These are phyloP conservation scores for Vararia minispora DNA, from an alignment of 768 basidiomycete species.

Conservation along the genomic window DNA sequence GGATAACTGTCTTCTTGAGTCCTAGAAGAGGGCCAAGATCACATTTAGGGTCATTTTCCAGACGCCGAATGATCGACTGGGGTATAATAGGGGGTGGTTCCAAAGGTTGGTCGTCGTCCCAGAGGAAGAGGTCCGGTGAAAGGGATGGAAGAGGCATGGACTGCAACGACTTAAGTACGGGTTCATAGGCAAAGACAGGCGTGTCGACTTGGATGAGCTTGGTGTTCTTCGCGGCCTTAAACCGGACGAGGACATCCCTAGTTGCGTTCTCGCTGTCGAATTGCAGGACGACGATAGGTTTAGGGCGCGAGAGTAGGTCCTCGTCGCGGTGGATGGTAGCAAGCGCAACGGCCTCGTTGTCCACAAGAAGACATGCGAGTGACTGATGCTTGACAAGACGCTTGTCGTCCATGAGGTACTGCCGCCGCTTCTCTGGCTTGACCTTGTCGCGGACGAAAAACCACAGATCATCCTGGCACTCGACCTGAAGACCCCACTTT, in stretches of 20 bases:
- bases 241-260: conserved; percentile 26
- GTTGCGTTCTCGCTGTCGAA: conserved; percentile 33
- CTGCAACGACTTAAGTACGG: conserved; percentile 48
- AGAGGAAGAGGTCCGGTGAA: conserved; percentile 39
- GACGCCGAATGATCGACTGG: conserved; percentile 18
- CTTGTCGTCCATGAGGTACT: conserved; percentile 25
- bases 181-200: conserved; percentile 51
- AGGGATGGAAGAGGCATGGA: conserved; percentile 33
- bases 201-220: conserved; percentile 48
- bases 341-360: conserved; percentile 38
- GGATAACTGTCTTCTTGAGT: conserved; percentile 27
- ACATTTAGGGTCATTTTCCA: conserved; percentile 22
- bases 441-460: conserved; percentile 16
- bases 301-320: conserved; percentile 32
- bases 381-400: conserved; percentile 44
- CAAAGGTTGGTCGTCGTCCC: conserved; percentile 26
- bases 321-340: conserved; percentile 45
- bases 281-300: conserved; percentile 42
- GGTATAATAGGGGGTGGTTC: conserved; percentile 7
- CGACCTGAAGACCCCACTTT: conserved; percentile 25
- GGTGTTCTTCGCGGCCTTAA: conserved; percentile 27
- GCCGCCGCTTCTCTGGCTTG: conserved; percentile 26
- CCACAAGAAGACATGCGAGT: conserved; percentile 38
- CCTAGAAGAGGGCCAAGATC: conserved; percentile 31
- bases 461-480: conserved; percentile 20